Evolutionary conservation across 768 basidiomycete genomes (phyloP).

Genomic region (Hortiboletus flavorubellus): DNA sequence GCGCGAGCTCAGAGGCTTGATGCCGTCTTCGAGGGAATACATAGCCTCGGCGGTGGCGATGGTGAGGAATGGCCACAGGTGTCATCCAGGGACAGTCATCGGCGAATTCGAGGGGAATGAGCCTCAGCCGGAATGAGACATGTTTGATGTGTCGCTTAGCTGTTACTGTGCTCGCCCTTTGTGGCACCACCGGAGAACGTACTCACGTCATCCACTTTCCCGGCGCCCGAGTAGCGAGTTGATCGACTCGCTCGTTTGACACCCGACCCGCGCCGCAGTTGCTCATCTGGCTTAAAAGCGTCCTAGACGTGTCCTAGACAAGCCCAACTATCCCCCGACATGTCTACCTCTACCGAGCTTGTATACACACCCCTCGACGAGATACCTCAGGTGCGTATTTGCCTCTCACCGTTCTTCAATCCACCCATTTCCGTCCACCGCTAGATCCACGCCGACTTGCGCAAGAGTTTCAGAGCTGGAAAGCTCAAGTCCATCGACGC

Average conservation of each 20-base stretch:
- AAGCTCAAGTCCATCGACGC: conserved; percentile 64
- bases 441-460: conserved; percentile 57
- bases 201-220: too few relatives aligned
- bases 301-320: background rate
- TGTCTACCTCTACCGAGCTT: conserved; percentile 32
- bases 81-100: background rate
- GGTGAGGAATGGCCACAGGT: too few relatives aligned
- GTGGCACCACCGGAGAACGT: too few relatives aligned
- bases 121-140: too few relatives aligned
- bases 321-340: background rate
- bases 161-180: too few relatives aligned
- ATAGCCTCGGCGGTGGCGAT: background rate
- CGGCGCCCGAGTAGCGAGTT: too few relatives aligned
- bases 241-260: too few relatives aligned
- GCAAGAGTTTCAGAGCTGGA: conserved; percentile 57
- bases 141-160: too few relatives aligned
- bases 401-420: background rate
- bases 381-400: conserved; percentile 43
- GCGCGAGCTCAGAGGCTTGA: background rate
- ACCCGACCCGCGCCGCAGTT: too few relatives aligned
- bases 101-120: background rate
- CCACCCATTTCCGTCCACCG: too few relatives aligned
- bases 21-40: too few relatives aligned
- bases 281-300: background rate
- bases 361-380: conserved; percentile 51